A percentile compares a stretch with the other conserved stretches of the same genome.
Evolutionary conservation across 768 basidiomycete species (phyloP).

Genomic region (Collybiopsis luxurians): DNA sequence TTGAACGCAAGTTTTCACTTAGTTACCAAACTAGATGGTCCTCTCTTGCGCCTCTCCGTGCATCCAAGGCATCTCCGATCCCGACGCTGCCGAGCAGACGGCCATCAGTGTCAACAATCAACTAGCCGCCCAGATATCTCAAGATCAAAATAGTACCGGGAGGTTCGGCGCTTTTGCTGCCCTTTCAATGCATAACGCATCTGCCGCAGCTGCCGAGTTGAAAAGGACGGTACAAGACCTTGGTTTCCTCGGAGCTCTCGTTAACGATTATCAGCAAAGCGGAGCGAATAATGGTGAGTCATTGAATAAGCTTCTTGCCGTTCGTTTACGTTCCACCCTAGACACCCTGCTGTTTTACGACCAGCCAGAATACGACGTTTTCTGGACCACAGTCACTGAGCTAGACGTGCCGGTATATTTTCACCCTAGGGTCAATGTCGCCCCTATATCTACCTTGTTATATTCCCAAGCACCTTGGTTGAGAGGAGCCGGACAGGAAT

Average conservation of each 20-base stretch:
- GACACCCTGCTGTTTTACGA: conserved; percentile 6
- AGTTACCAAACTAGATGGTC: conserved; percentile 2
- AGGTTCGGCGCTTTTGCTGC: conserved; percentile 41
- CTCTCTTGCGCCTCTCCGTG: conserved; percentile 18
- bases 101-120: conserved; percentile 35
- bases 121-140: conserved; percentile 5
- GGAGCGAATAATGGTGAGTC: conserved; percentile 17
- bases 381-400: conserved; percentile 5
- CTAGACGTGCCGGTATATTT: conserved; percentile 9
- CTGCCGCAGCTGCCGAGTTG: conserved; percentile 35
- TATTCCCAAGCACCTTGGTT: conserved; percentile 29
- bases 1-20: no score
- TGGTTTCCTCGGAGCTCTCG: conserved; percentile 39
- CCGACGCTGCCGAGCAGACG: conserved; percentile 15
- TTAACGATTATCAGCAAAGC: conserved; percentile 46
- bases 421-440: conserved; percentile 2
- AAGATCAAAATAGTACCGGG: neutral
- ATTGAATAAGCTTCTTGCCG: neutral
- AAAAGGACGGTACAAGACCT: conserved; percentile 36
- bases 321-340: neutral
- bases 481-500: conserved; percentile 33
- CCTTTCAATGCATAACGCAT: conserved; percentile 43
- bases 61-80: conserved; percentile 12
- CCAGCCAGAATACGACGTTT: conserved; percentile 5
- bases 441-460: neutral